phyloP scores from a whole-genome alignment of 306 rosid genomes.

The Castanea crenata region DNA sequence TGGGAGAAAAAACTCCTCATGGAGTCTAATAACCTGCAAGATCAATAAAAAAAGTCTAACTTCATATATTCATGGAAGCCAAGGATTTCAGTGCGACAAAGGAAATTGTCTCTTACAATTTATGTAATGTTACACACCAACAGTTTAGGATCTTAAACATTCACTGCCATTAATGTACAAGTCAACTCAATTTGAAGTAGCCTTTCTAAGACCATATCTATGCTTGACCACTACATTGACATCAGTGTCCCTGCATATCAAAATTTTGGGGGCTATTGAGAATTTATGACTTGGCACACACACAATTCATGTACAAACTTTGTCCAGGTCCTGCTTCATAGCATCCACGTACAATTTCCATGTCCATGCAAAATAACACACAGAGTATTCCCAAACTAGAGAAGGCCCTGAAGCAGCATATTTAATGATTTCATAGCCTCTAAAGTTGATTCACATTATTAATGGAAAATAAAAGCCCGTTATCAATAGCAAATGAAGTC shows the following conservation, averaged over 20 bases:
- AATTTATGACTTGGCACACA: not conserved
- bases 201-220: not conserved
- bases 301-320: not conserved
- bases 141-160: not conserved
- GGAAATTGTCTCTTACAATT: not conserved
- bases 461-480: not conserved
- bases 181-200: not conserved
- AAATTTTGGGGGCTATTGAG: too few relatives aligned
- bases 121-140: not conserved
- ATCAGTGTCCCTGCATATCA: not conserved
- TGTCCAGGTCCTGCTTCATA: not conserved
- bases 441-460: not conserved
- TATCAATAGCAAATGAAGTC: not conserved
- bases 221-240: not conserved
- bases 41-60: conserved; percentile 20
- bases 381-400: not conserved
- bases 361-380: not conserved
- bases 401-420: not conserved
- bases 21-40: conserved; percentile 72
- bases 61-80: not conserved
- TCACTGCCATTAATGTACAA: not conserved
- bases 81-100: not conserved
- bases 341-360: not conserved
- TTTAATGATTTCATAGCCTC: not conserved
- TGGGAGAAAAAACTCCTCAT: conserved; percentile 96